Base-by-base conservation (phyloP, 2,329 filamentous ascomycete species). In the Ceratocystis alfenasii region DNA sequence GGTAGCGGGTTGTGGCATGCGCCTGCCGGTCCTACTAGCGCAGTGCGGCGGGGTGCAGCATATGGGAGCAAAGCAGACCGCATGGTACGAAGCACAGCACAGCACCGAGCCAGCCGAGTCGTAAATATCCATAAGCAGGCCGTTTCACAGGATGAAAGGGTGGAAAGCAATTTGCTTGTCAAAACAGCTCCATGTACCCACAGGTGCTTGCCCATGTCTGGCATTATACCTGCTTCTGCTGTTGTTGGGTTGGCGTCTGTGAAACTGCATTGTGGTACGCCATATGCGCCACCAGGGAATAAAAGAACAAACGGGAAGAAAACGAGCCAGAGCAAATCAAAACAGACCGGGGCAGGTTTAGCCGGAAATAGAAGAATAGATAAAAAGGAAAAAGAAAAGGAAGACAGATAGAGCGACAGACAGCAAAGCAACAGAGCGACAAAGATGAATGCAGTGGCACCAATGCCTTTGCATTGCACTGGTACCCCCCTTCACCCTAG, bases 401-500 rank as follows among this genome's bases (percentile, higher is more conserved):
- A 15, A 41, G 3, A 36, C 57, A 53, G 48, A 20, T 1, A 10
- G 8, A 10, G 46, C n/a, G 46, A 7, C 20, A 48, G 10, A 28
- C 3, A 41, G 36, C 36, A 12, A 41, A 5, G 12, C 36, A 41
- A 15, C 36, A 12, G 36, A 41, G 36, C 3, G 36, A 15, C 36
- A 41, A 12, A 41, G 3, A 12, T 41, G 10, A 4, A 41, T 4
- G 12, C 0, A 12, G 10, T 41, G 36, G 12, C 3, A 41, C 46
- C 20, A 20, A 22, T 5, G 7, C 7, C 17, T 22, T 53, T 12
- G n/a, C n/a, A 20, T 22, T 20, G 46, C 17, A 20, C n/a, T 22
- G 48, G 15, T 15, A 2, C 17, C 12, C 5, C 5, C 53, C 53
- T 12, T 3, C 17, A 28, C 59, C 65, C 74, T 75, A 90, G 75